Conservation (phyloP, 2,329 filamentous ascomycete species). For the Fonsecaea nubica region DNA sequence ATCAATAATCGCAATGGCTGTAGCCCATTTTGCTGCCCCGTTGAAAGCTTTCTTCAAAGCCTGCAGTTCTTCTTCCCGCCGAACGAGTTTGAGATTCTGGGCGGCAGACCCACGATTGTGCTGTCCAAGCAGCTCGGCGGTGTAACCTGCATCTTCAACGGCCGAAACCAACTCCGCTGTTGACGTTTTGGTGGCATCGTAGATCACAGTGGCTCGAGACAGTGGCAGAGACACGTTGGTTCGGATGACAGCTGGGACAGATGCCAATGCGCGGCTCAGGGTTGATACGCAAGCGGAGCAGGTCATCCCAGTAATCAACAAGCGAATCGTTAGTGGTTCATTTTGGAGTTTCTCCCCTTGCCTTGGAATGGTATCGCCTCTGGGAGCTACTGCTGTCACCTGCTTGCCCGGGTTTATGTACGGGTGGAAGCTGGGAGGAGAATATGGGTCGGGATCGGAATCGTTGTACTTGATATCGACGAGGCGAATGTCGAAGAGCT, state of each 20-base stretch:
- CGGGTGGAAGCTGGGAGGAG: constrained; percentile 5
- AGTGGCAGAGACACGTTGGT: constrained; percentile 24
- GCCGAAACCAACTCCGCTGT: constrained; percentile 19
- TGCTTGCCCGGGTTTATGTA: not conserved
- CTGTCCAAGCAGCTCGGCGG: constrained; percentile 16
- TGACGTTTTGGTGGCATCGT: constrained; percentile 12
- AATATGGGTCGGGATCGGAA: constrained; percentile 17
- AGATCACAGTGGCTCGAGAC: constrained; percentile 28
- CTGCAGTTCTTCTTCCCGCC: constrained; percentile 24
- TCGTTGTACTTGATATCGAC: constrained; percentile 36
- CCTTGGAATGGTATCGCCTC: not conserved
- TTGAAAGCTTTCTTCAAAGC: constrained; percentile 25
- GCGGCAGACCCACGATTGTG: constrained; percentile 9
- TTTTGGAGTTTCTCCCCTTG: not conserved
- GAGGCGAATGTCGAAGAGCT: constrained; percentile 30
- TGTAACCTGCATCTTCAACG: constrained; percentile 29
- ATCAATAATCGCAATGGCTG: constrained; percentile 15
- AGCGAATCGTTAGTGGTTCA: constrained; percentile 7
- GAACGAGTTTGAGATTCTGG: constrained; percentile 23
- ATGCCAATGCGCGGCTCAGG: constrained; percentile 15
- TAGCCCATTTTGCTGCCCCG: constrained; percentile 24
- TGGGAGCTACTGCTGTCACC: not conserved
- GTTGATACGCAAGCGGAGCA: constrained; percentile 30
- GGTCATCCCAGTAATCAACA: constrained; percentile 30
- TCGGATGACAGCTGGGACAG: constrained; percentile 18